Conservation (phyloP, 495 filamentous ascomycete genomes). For the Letharia lupina region DNA sequence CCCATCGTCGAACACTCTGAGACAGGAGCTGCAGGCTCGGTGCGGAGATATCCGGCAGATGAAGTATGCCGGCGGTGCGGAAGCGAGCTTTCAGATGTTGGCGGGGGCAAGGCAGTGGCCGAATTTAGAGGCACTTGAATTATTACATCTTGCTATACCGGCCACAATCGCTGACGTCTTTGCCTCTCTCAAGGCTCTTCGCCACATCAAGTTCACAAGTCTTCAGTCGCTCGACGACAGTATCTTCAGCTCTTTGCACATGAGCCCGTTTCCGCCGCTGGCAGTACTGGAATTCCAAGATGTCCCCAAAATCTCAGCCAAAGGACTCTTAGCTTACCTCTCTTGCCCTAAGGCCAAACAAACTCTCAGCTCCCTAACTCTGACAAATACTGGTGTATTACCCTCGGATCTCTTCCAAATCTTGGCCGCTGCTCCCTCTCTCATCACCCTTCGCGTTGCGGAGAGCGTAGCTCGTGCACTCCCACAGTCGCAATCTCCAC, state of each 20-base stretch:
- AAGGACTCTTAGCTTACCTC: slow-evolving; percentile 60
- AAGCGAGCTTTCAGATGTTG: slow-evolving; percentile 66
- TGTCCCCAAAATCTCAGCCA: slow-evolving; percentile 57
- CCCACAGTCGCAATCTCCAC: slow-evolving; percentile 49
- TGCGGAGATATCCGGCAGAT: slow-evolving; percentile 83
- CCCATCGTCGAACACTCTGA: slow-evolving; percentile 58
- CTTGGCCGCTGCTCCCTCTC: slow-evolving; percentile 50
- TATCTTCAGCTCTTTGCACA: slow-evolving; percentile 52
- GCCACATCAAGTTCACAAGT: slow-evolving; percentile 62
- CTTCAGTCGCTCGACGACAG: slow-evolving; percentile 65
- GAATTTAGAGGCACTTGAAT: slow-evolving; percentile 70
- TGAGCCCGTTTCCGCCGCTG: slow-evolving; percentile 61
- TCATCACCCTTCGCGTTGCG: slow-evolving; percentile 56
- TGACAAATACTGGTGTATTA: slow-evolving; percentile 58
- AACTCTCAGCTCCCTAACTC: slow-evolving; percentile 50
- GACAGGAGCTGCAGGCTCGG: slow-evolving; percentile 72
- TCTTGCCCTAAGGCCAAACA: slow-evolving; percentile 40
- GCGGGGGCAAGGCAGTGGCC: slow-evolving; percentile 59
- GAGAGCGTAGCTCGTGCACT: slow-evolving; percentile 61
- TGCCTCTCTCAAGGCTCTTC: slow-evolving; percentile 54
- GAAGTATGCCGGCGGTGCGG: slow-evolving; percentile 70
- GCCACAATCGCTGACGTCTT: slow-evolving; percentile 61
- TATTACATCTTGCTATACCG: slow-evolving; percentile 60
- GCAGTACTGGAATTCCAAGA: slow-evolving; percentile 60
- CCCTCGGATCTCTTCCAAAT: slow-evolving; percentile 56